phyloP scores from a whole-genome alignment of 257 asterid species.

The Fraxinus americana region DNA sequence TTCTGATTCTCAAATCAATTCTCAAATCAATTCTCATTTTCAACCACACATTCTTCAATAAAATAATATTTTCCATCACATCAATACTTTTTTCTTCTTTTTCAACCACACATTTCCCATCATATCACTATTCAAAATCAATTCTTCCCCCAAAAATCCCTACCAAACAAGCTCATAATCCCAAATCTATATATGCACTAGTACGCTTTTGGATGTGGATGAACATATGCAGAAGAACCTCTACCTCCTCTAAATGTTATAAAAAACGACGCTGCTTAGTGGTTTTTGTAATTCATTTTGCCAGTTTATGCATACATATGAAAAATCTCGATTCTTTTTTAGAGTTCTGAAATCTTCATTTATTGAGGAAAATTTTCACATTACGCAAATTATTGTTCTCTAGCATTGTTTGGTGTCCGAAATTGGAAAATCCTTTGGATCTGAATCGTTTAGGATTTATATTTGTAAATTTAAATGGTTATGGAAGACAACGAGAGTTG shows the following conservation, averaged over 20 bases:
- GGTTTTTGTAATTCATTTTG: background rate
- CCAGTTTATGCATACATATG: background rate
- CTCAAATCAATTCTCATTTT: too few relatives aligned
- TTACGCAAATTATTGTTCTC: background rate
- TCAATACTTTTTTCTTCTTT: too few relatives aligned
- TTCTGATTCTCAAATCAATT: too few relatives aligned
- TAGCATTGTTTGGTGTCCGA: background rate
- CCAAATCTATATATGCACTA: background rate
- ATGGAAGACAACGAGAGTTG: slow-evolving; percentile 83
- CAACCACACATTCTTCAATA: too few relatives aligned
- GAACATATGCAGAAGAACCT: background rate
- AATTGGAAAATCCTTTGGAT: background rate
- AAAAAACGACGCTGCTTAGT: background rate
- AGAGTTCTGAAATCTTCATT: background rate
- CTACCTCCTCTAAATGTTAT: background rate
- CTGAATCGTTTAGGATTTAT: slow-evolving; percentile 7
- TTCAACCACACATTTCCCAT: too few relatives aligned
- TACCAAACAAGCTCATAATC: too few relatives aligned
- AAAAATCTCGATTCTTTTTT: background rate
- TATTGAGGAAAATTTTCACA: background rate
- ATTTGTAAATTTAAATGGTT: slow-evolving; percentile 48
- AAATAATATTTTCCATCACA: too few relatives aligned
- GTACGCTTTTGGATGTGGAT: background rate
- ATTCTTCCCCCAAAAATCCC: too few relatives aligned
- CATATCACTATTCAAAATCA: too few relatives aligned